phyloP scores from a whole-genome alignment of 305 asterid genomes.

The Andrographis paniculata region DNA sequence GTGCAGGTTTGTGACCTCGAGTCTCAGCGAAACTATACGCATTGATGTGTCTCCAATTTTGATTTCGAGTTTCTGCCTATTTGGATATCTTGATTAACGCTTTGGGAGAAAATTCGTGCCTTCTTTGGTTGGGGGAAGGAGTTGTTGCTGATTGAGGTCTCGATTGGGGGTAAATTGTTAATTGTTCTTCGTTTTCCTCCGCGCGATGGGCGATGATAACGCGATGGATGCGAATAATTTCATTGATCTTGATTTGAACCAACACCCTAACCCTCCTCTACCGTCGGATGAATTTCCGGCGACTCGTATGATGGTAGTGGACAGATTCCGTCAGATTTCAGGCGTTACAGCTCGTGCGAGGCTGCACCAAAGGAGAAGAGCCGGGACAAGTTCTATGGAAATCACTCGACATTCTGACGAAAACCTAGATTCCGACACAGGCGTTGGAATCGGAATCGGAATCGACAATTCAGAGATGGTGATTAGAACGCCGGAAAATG shows the following conservation, averaged over 20 bases:
- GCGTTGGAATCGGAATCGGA: not conserved
- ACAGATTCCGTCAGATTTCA: slow-evolving; percentile 71
- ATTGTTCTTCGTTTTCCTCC: not conserved
- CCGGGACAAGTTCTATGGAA: slow-evolving; percentile 25
- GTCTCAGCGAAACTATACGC: no score
- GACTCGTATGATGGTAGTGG: slow-evolving; percentile 34
- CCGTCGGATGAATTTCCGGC: slow-evolving; percentile 29
- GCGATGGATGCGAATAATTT: slow-evolving; percentile 26
- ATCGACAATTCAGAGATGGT: slow-evolving; percentile 8
- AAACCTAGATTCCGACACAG: slow-evolving; percentile 15
- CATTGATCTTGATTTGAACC: slow-evolving; percentile 45
- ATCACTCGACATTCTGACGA: slow-evolving; percentile 20
- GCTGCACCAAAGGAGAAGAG: slow-evolving; percentile 60
- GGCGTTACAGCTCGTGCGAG: slow-evolving; percentile 61
- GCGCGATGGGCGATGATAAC: slow-evolving; percentile 28
- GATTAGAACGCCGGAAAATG: slow-evolving; percentile 17
- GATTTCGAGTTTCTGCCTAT: not conserved
- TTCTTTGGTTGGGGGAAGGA: no score
- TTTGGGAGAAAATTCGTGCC: not conserved
- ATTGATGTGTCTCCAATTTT: not conserved
- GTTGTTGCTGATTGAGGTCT: not conserved
- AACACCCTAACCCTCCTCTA: slow-evolving; percentile 29
- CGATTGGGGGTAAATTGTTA: not conserved
- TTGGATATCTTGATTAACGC: not conserved
- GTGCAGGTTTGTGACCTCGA: no score